These are phyloP conservation scores for Streptanthus diversifolius DNA, from an alignment of 345 rosid genomes.

Conservation along the genomic window DNA sequence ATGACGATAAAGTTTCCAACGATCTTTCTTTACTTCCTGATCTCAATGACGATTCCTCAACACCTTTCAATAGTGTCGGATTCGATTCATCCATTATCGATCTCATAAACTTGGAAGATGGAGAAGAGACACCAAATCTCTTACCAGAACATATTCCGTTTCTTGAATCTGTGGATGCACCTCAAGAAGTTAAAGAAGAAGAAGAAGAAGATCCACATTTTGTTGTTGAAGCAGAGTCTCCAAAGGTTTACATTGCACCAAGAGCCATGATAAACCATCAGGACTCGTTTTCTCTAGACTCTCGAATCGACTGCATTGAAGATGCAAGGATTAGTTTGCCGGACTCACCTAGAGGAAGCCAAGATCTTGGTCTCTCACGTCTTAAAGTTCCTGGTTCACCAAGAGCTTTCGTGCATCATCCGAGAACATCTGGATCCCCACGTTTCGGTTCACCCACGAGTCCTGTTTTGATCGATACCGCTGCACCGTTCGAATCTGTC, in stretches of 20 bases:
- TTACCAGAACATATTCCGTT: slow-evolving; percentile 22
- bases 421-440: slow-evolving; percentile 26
- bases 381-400: slow-evolving; percentile 37
- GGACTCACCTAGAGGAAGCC: slow-evolving; percentile 11
- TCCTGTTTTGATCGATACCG: slow-evolving; percentile 57
- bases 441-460: slow-evolving; percentile 29
- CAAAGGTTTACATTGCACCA: slow-evolving; percentile 29
- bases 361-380: slow-evolving; percentile 22
- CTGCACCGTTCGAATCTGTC: slow-evolving; percentile 92
- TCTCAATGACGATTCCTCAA: neutral
- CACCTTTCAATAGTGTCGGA: slow-evolving; percentile 1
- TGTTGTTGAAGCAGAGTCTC: slow-evolving; percentile 1
- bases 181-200: neutral
- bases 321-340: slow-evolving; percentile 26
- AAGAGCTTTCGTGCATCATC: slow-evolving; percentile 25
- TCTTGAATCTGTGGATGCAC: neutral
- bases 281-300: slow-evolving; percentile 25
- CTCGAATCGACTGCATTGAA: slow-evolving; percentile 11
- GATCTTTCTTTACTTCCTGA: slow-evolving; percentile 19
- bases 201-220: neutral
- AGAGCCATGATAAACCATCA: slow-evolving; percentile 21
- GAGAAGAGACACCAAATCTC: slow-evolving; percentile 4
- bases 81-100: slow-evolving; percentile 24
- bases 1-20: slow-evolving; percentile 25
- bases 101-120: slow-evolving; percentile 26